These are phyloP conservation scores for Fusarium equiseti DNA, from an alignment of 2,329 filamentous ascomycete species.

Conservation along the genomic window DNA sequence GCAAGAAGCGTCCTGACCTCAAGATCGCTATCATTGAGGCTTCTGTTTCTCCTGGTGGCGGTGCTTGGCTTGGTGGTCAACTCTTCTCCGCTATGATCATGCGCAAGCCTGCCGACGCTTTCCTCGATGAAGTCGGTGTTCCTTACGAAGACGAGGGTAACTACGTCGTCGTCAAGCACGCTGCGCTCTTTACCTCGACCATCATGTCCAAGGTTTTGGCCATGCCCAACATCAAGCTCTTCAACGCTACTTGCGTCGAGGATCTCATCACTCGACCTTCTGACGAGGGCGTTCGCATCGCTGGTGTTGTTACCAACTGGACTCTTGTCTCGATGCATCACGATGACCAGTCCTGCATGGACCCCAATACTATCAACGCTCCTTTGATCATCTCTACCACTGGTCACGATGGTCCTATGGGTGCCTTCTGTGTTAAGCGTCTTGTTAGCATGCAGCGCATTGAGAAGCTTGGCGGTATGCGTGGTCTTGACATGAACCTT, in stretches of 20 bases:
- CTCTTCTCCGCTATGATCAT: slow-evolving; percentile 96
- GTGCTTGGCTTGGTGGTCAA: slow-evolving; percentile 93
- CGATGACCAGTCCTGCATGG: slow-evolving; percentile 94
- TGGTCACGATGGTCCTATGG: slow-evolving; percentile 90
- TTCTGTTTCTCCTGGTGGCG: slow-evolving; percentile 86
- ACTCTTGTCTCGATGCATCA: slow-evolving; percentile 89
- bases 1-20: slow-evolving; percentile 85
- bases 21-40: slow-evolving; percentile 94
- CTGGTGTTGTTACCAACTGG: slow-evolving; percentile 96
- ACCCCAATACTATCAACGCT: slow-evolving; percentile 96
- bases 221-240: slow-evolving; percentile 94
- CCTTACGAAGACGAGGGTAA: slow-evolving; percentile 89
- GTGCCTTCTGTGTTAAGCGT: slow-evolving; percentile 90
- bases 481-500: slow-evolving; percentile 90
- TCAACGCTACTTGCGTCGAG: slow-evolving; percentile 94
- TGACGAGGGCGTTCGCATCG: slow-evolving; percentile 73
- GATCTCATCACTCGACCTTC: slow-evolving; percentile 86
- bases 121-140: slow-evolving; percentile 83
- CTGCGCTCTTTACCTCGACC: slow-evolving; percentile 90
- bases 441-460: slow-evolving; percentile 89
- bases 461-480: slow-evolving; percentile 89
- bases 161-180: slow-evolving; percentile 94
- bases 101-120: slow-evolving; percentile 90
- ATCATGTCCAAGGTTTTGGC: slow-evolving; percentile 84
- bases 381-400: slow-evolving; percentile 90